Evolutionary conservation across 208 protist genomes (phyloP).

Genomic region (Crithidia thermophila): DNA sequence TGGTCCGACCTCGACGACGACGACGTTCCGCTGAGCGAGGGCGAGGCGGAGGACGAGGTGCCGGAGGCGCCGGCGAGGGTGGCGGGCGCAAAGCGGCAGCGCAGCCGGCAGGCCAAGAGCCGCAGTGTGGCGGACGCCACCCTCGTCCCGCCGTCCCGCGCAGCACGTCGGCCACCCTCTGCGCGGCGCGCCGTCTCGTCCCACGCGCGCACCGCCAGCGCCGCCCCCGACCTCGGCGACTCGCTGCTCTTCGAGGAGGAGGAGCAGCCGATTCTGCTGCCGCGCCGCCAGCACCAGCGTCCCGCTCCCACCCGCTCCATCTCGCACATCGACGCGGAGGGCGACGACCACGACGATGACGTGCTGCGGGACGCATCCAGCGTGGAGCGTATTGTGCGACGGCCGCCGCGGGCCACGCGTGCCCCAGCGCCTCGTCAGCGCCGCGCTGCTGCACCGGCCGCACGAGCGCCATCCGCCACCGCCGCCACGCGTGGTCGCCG

Average conservation of each 20-base stretch:
- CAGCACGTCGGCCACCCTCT: slow-evolving; percentile 11
- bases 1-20: slow-evolving; percentile 52
- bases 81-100: slow-evolving; percentile 14
- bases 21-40: background rate
- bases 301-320: slow-evolving; percentile 55
- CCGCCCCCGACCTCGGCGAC: slow-evolving; percentile 50
- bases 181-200: slow-evolving; percentile 27
- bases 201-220: slow-evolving; percentile 34
- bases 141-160: slow-evolving; percentile 7
- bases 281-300: slow-evolving; percentile 43
- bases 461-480: background rate
- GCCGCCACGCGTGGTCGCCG: background rate
- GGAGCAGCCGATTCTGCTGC: slow-evolving; percentile 75
- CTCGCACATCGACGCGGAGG: slow-evolving; percentile 46
- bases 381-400: slow-evolving; percentile 40
- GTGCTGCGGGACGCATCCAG: slow-evolving; percentile 22
- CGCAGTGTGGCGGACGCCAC: slow-evolving; percentile 21
- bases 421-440: slow-evolving; percentile 19
- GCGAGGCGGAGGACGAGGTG: slow-evolving; percentile 16
- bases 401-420: slow-evolving; percentile 39
- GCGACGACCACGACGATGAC: slow-evolving; percentile 40
- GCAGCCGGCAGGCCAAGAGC: slow-evolving; percentile 26
- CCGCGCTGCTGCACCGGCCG: background rate
- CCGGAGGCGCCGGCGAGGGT: background rate
- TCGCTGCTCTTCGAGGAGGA: slow-evolving; percentile 66